Evolutionary conservation across 129 eudicot species (phyloP).

Genomic region (Mikania micrantha): DNA sequence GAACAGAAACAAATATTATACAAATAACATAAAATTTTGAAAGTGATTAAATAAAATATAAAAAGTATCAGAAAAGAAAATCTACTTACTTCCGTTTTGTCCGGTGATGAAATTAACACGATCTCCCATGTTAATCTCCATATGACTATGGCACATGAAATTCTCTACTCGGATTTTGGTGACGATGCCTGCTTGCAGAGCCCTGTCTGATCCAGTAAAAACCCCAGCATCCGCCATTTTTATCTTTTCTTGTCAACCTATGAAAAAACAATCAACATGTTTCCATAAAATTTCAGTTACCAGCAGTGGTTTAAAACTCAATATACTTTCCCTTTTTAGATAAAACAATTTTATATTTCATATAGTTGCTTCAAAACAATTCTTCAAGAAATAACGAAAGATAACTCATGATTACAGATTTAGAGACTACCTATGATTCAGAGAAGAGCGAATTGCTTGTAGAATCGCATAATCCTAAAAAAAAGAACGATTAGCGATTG

Average conservation of each 20-base stretch:
- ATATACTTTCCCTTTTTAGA: no score
- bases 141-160: conserved; percentile 82
- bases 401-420: no score
- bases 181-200: conserved; percentile 54
- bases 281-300: no score
- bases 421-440: no score
- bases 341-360: no score
- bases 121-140: conserved; percentile 70
- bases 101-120: conserved; percentile 89
- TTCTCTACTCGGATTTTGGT: conserved; percentile 62
- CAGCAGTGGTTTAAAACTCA: no score
- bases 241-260: conserved; percentile 12
- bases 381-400: no score
- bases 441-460: no score
- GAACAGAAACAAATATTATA: background rate
- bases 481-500: no score
- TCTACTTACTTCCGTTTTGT: conserved; percentile 81
- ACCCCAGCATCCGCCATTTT: conserved; percentile 52
- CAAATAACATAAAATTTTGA: background rate
- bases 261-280: no score
- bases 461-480: no score
- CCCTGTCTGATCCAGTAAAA: conserved; percentile 21
- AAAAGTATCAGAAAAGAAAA: background rate
- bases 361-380: no score
- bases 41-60: background rate